Percentiles rank a stretch among this genome's conserved stretches.
phyloP scores from a whole-genome alignment of 495 filamentous ascomycete genomes.

The Achaetomiella virescens region DNA sequence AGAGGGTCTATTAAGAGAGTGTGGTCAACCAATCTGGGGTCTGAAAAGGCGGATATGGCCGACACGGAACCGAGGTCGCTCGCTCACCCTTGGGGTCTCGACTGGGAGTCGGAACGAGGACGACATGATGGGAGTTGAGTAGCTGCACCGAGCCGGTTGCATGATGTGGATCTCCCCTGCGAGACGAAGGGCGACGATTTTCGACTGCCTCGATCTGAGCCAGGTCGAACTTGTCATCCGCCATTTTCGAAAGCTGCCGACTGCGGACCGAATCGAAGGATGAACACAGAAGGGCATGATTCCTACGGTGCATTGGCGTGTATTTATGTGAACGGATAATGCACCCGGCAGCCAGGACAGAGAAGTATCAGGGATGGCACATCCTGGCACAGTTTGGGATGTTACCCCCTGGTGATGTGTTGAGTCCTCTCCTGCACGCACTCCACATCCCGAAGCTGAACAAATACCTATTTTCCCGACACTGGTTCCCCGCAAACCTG shows the following conservation, averaged over 20 bases:
- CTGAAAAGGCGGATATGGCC: too few species aligned
- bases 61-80: too few species aligned
- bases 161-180: background rate
- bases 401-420: too few species aligned
- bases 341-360: too few species aligned
- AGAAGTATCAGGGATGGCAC: too few species aligned
- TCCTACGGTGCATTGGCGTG: background rate
- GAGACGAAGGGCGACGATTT: background rate
- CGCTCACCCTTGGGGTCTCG: slow-evolving; percentile 1
- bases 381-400: too few species aligned
- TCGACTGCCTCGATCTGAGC: background rate
- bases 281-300: too few species aligned
- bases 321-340: too few species aligned
- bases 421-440: too few species aligned
- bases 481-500: too few species aligned
- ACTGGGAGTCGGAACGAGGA: background rate
- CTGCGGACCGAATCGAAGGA: background rate
- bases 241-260: background rate
- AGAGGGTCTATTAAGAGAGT: background rate
- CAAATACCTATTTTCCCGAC: too few species aligned
- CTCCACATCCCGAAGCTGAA: too few species aligned
- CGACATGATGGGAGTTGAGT: background rate
- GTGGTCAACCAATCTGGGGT: background rate
- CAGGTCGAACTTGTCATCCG: background rate
- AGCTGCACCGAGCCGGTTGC: background rate